phyloP scores from a whole-genome alignment of 2,329 filamentous ascomycete species.

The Aspergillus carbonarius region DNA sequence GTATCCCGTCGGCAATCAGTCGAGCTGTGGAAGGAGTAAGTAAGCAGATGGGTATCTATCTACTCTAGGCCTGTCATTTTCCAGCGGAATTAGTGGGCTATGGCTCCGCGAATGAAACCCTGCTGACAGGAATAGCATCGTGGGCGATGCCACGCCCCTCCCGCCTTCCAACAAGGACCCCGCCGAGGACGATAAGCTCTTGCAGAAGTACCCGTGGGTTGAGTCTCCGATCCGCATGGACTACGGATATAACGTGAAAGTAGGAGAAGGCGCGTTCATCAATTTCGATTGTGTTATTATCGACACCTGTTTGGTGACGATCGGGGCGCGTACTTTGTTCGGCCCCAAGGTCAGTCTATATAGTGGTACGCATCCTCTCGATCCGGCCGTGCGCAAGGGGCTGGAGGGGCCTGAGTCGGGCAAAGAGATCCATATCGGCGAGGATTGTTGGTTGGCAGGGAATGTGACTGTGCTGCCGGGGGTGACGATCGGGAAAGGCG shows the following conservation, averaged over 20 bases:
- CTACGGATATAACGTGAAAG: slow-evolving; percentile 72
- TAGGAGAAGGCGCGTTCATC: slow-evolving; percentile 71
- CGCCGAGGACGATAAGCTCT: slow-evolving; percentile 64
- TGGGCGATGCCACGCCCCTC: slow-evolving; percentile 61
- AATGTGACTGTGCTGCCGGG: slow-evolving; percentile 71
- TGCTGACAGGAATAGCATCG: slow-evolving; percentile 51
- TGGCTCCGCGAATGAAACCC: background rate
- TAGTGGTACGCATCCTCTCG: slow-evolving; percentile 72
- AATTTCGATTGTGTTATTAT: slow-evolving; percentile 74
- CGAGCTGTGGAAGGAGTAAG: slow-evolving; percentile 71
- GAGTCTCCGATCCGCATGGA: slow-evolving; percentile 70
- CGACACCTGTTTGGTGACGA: slow-evolving; percentile 71
- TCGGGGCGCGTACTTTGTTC: slow-evolving; percentile 74
- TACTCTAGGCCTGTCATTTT: too few species aligned
- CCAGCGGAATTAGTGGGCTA: background rate
- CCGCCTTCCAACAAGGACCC: slow-evolving; percentile 58
- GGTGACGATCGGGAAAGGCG: slow-evolving; percentile 73
- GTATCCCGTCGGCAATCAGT: slow-evolving; percentile 61
- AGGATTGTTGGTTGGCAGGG: slow-evolving; percentile 79
- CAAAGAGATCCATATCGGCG: slow-evolving; percentile 70
- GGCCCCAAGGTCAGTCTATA: slow-evolving; percentile 78
- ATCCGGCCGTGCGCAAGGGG: slow-evolving; percentile 72
- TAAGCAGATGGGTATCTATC: slow-evolving; percentile 17
- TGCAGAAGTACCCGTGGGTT: slow-evolving; percentile 67
- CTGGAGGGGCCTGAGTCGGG: slow-evolving; percentile 72